phyloP scores from a whole-genome alignment of 768 basidiomycete genomes.

The Nidularia pulvinata region DNA sequence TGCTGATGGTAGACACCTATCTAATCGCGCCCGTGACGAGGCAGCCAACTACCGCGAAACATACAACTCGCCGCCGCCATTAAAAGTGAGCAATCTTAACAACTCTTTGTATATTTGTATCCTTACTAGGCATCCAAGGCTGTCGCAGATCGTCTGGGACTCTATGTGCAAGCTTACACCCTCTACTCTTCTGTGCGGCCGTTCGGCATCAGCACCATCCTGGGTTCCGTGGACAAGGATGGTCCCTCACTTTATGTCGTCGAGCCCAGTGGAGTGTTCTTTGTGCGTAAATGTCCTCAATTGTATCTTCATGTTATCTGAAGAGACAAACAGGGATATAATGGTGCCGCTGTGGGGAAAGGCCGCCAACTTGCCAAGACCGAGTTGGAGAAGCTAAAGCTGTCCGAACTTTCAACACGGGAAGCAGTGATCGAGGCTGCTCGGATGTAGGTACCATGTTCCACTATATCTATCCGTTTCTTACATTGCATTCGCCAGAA shows the following conservation, averaged over 20 bases:
- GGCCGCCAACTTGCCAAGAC: constrained; percentile 99
- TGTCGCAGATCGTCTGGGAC: constrained; percentile 73
- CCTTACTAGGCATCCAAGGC: constrained; percentile 16
- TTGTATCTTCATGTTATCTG: not conserved
- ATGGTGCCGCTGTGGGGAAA: constrained; percentile 97
- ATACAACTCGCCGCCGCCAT: constrained; percentile 72
- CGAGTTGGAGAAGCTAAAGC: constrained; percentile 94
- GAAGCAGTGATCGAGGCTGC: constrained; percentile 95
- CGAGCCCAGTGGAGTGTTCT: constrained; percentile 94
- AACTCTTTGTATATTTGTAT: not conserved
- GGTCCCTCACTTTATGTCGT: constrained; percentile 88
- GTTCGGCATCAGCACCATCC: constrained; percentile 92
- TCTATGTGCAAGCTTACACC: constrained; percentile 95
- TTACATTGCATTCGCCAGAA: constrained; percentile 44
- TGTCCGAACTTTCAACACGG: constrained; percentile 74
- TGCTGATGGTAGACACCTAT: constrained; percentile 90
- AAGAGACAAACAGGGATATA: constrained; percentile 68
- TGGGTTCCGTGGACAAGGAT: constrained; percentile 86
- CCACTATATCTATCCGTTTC: not conserved
- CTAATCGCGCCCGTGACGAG: constrained; percentile 84
- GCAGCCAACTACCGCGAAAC: constrained; percentile 69
- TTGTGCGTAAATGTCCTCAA: constrained; percentile 45
- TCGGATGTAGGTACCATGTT: constrained; percentile 70
- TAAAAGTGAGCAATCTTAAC: constrained; percentile 58
- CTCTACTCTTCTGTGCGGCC: constrained; percentile 98